Base-by-base conservation (phyloP, 2,329 filamentous ascomycete species). In the Epichloe gansuensis region DNA sequence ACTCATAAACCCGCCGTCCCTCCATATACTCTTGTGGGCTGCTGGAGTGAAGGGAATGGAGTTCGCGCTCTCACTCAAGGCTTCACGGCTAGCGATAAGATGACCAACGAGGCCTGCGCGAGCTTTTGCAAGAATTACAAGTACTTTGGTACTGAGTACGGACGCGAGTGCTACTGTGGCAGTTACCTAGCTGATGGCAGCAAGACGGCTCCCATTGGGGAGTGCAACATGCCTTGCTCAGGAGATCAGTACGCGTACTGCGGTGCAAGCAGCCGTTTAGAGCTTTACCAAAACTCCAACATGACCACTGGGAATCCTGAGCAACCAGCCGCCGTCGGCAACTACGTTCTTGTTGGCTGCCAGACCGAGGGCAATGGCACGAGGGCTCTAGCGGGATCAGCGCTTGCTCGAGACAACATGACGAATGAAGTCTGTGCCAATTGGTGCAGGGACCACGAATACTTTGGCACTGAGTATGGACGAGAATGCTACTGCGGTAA, bases 61-160 rank as follows among this genome's bases (percentile, higher is more conserved):
- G 63, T 58, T 25, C 65, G 70, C 13, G 69, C 70, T 3, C 64
- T 73, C 11, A 52, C 55, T 23, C 61, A 62, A 37, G 57, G 52
- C n/a, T 54, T 57, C 5, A 66, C 62, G 1, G 28, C 57, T 7
- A 56, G 57, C 12, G 46, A 55, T 11, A 59, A 61, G 54, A 67
- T 68, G 65, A 69, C 65, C 50, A 65, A 67, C 56, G 61, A 65
- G 41, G 51, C 56, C 31, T 69, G 67, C 55, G 65, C 67, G 13
- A 56, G 51, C 1, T 64, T 63, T 57, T 73, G 70, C 54, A 58
- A 60, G 6, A 58, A 58, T 6, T 73, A 63, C 58, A 65, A 63
- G 49, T 72, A 70, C 59, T 73, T 73, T 50, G 70, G 70, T 15
- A 67, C 68, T 12, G 67, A 71, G 58, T 72, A 69, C 56, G 62